Evolutionary conservation across 441 rosid genomes (phyloP).

Genomic region (Lepidium campestre): DNA sequence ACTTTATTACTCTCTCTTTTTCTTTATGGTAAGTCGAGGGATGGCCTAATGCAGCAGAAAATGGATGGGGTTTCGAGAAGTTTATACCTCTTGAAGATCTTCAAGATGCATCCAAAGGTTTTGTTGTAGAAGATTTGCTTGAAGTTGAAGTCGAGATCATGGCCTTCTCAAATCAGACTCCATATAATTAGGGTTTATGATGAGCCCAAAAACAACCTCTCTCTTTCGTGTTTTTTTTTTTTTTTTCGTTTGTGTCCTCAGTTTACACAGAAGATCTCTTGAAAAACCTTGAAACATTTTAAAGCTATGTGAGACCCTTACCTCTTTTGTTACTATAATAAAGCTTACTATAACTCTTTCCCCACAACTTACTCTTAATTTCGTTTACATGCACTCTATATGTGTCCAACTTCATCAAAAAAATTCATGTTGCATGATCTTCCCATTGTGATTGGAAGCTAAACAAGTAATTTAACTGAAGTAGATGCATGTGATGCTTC

Average conservation of each 20-base stretch:
- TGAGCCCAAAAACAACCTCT: neutral
- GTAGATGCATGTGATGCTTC: too few species aligned
- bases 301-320: neutral
- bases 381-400: neutral
- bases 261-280: neutral
- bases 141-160: conserved; percentile 12
- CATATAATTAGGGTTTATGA: neutral
- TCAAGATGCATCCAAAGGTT: conserved; percentile 8
- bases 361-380: neutral
- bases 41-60: conserved; percentile 10
- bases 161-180: conserved; percentile 1
- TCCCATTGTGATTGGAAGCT: too few species aligned
- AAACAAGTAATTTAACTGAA: too few species aligned
- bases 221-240: neutral
- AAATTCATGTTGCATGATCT: too few species aligned
- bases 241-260: neutral
- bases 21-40: conserved; percentile 2
- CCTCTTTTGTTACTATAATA: neutral
- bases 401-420: too few species aligned
- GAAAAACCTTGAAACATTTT: neutral
- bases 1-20: neutral
- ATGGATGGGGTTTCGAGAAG: conserved; percentile 16
- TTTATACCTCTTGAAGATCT: conserved; percentile 16
- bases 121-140: neutral
- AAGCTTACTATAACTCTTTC: neutral